phyloP scores from a whole-genome alignment of 257 asterid species.

The Eustoma russellianum region DNA sequence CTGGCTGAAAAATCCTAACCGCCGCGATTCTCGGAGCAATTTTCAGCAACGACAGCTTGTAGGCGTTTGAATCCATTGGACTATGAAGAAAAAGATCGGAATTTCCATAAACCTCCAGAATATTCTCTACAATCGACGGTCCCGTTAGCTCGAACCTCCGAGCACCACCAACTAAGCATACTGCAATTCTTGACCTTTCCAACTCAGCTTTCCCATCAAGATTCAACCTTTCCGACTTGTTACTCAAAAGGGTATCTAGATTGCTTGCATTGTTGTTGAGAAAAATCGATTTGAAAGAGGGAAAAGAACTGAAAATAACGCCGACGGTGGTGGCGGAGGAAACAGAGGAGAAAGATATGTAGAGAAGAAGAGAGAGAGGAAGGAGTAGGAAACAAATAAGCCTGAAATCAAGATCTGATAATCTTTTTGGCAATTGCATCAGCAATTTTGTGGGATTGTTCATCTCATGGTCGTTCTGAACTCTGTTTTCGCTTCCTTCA shows the following conservation, averaged over 20 bases:
- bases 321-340: slow-evolving; percentile 15
- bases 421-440: slow-evolving; percentile 16
- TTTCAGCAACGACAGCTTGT: slow-evolving; percentile 52
- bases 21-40: slow-evolving; percentile 66
- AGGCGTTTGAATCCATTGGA: slow-evolving; percentile 68
- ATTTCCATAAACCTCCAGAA: slow-evolving; percentile 47
- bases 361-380: slow-evolving; percentile 40
- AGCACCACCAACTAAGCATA: slow-evolving; percentile 97
- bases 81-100: slow-evolving; percentile 75
- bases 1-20: slow-evolving; percentile 55
- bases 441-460: slow-evolving; percentile 7
- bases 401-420: slow-evolving; percentile 54
- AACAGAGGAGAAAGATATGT: slow-evolving; percentile 33
- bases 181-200: slow-evolving; percentile 58
- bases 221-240: no score
- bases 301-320: slow-evolving; percentile 1
- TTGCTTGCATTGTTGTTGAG: neutral
- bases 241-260: neutral
- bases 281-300: slow-evolving; percentile 38
- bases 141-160: slow-evolving; percentile 95
- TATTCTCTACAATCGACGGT: slow-evolving; percentile 62
- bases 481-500: no score
- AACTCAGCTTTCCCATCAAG: neutral
- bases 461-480: neutral
- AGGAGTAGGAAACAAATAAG: slow-evolving; percentile 39